phyloP scores from a whole-genome alignment of 768 basidiomycete species.

The Cyclocybe aegerita region DNA sequence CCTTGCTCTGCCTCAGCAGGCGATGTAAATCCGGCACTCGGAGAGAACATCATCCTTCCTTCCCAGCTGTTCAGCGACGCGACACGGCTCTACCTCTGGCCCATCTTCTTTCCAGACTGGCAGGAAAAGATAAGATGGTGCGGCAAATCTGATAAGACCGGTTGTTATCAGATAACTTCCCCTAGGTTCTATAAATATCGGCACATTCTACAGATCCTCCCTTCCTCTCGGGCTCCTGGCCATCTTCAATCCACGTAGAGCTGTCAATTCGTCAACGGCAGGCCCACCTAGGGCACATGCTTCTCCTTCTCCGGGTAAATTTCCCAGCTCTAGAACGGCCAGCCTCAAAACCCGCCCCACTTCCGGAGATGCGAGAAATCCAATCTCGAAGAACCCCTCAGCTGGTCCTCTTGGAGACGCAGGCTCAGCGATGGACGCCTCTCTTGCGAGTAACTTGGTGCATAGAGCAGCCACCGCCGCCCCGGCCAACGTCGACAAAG shows the following conservation, averaged over 20 bases:
- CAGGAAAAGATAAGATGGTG: slow-evolving; percentile 16
- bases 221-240: background rate
- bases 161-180: slow-evolving; percentile 18
- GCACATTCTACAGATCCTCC: slow-evolving; percentile 2
- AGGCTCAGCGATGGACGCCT: background rate
- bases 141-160: slow-evolving; percentile 16
- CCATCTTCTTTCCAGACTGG: background rate
- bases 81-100: no score
- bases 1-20: no score
- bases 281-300: background rate
- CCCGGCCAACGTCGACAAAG: slow-evolving; percentile 21
- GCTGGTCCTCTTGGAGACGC: background rate
- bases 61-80: no score
- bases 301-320: background rate
- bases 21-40: no score
- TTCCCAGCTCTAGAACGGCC: background rate
- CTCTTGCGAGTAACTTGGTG: background rate
- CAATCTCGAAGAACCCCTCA: background rate
- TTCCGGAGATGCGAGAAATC: background rate
- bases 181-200: slow-evolving; percentile 7
- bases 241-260: background rate
- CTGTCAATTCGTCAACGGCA: background rate
- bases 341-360: slow-evolving; percentile 2
- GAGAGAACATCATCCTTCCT: no score
- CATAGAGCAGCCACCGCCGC: background rate